A percentile compares a stretch with the other conserved stretches of the same genome.
Evolutionary conservation across 805 yeast genomes (phyloP).

Genomic region (Candida maltosa): DNA sequence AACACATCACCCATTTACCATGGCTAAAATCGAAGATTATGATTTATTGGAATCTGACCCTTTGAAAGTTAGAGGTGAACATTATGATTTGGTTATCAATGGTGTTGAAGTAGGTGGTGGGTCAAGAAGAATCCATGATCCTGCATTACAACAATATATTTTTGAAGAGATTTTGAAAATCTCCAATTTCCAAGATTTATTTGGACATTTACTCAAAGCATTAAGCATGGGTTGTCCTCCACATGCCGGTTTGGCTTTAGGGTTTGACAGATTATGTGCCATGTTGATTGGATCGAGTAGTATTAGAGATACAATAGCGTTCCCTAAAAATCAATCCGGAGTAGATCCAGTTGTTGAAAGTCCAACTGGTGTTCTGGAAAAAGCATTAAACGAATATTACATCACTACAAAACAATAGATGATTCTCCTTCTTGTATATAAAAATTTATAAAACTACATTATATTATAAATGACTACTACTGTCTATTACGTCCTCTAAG

Average conservation of each 20-base stretch:
- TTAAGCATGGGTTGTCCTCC: constrained; percentile 95
- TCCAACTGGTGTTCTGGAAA: constrained; percentile 63
- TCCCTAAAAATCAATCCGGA: constrained; percentile 91
- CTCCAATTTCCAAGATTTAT: constrained; percentile 53
- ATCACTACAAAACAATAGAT: constrained; percentile 9
- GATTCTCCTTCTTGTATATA: neutral
- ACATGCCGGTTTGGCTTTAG: constrained; percentile 95
- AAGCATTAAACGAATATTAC: constrained; percentile 54
- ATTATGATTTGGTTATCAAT: constrained; percentile 88
- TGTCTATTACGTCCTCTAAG: constrained; percentile 16
- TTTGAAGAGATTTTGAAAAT: constrained; percentile 65
- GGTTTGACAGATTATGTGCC: constrained; percentile 90
- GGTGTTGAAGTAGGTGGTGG: constrained; percentile 99
- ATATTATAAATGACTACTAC: constrained; percentile 3
- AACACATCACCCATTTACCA: constrained; percentile 97
- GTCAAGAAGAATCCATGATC: constrained; percentile 89
- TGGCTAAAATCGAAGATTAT: constrained; percentile 75
- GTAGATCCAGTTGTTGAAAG: constrained; percentile 83
- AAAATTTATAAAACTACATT: neutral
- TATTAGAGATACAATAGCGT: constrained; percentile 91
- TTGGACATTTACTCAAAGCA: constrained; percentile 84
- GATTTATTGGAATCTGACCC: constrained; percentile 53
- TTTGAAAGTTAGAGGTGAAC: constrained; percentile 75
- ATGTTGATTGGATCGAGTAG: constrained; percentile 76
- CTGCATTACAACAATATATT: constrained; percentile 69